Percentiles rank a stretch among this genome's conserved stretches.
Conservation (phyloP, 1,284 basidiomycete genomes). For the Porogramme epimiltina region DNA sequence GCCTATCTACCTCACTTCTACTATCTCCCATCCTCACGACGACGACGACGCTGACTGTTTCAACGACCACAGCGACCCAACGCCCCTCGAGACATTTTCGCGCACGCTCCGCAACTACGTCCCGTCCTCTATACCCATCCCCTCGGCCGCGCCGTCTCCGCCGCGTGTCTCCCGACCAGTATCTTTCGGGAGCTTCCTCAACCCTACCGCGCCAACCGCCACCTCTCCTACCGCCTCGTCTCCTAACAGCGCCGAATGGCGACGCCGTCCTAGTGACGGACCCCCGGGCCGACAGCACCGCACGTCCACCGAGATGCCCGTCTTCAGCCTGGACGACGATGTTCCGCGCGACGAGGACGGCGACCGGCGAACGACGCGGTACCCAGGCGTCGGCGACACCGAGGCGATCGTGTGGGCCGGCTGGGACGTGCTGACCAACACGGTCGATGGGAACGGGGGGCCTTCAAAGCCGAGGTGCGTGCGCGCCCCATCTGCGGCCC, state of each 20-base stretch:
- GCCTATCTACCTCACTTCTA: constrained; percentile 1
- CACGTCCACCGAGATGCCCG: constrained; percentile 20
- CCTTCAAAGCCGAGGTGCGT: constrained; percentile 32
- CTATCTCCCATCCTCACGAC: constrained; percentile 9
- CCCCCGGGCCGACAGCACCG: constrained; percentile 4
- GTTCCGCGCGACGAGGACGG: constrained; percentile 20
- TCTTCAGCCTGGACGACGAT: constrained; percentile 34
- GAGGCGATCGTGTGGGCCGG: constrained; percentile 36
- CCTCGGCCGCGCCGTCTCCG: constrained; percentile 47
- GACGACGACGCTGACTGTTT: background rate
- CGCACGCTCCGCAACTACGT: constrained; percentile 54
- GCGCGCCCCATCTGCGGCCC: background rate
- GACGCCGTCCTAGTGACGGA: constrained; percentile 24
- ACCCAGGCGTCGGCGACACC: constrained; percentile 30
- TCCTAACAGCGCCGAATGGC: constrained; percentile 10
- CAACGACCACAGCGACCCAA: constrained; percentile 39
- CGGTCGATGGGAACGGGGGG: constrained; percentile 8
- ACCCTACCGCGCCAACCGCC: constrained; percentile 10
- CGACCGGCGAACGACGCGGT: constrained; percentile 22
- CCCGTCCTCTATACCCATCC: constrained; percentile 51
- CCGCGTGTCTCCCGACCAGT: constrained; percentile 51
- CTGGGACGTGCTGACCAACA: constrained; percentile 31
- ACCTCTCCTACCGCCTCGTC: constrained; percentile 5
- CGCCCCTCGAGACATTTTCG: constrained; percentile 52
- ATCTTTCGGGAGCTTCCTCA: constrained; percentile 47